Evolutionary conservation across 2,329 filamentous ascomycete species (phyloP).

Genomic region (Curvularia sp.): DNA sequence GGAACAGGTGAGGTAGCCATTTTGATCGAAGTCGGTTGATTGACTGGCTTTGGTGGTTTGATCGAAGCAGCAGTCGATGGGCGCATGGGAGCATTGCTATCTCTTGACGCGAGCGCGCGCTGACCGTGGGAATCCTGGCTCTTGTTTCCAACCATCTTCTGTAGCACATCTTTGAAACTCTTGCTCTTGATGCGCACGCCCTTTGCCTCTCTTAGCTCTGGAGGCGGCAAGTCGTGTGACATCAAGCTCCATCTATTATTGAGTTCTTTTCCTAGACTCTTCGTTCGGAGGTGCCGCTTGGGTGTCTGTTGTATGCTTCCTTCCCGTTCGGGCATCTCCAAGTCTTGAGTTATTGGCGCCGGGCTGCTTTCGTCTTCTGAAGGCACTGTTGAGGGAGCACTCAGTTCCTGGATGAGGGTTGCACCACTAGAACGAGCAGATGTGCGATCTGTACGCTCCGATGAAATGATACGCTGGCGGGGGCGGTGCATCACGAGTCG

Average conservation of each 20-base stretch:
- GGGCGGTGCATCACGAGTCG: slow-evolving; percentile 35
- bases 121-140: slow-evolving; percentile 3
- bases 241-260: slow-evolving; percentile 29
- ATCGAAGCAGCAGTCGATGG: slow-evolving; percentile 10
- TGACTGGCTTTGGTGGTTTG: neutral
- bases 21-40: neutral
- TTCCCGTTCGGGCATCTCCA: slow-evolving; percentile 10
- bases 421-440: slow-evolving; percentile 42
- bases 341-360: slow-evolving; percentile 16
- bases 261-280: slow-evolving; percentile 15
- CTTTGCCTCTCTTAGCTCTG: slow-evolving; percentile 28
- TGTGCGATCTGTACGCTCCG: slow-evolving; percentile 31
- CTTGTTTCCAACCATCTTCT: slow-evolving; percentile 36
- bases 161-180: slow-evolving; percentile 38
- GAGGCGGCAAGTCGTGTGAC: slow-evolving; percentile 30
- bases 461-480: slow-evolving; percentile 28
- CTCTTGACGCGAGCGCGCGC: slow-evolving; percentile 11
- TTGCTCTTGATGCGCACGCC: slow-evolving; percentile 27
- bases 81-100: slow-evolving; percentile 8
- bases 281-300: slow-evolving; percentile 20
- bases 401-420: slow-evolving; percentile 41
- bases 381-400: slow-evolving; percentile 21
- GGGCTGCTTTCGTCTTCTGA: slow-evolving; percentile 22
- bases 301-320: slow-evolving; percentile 32
- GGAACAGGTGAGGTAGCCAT: slow-evolving; percentile 3